A percentile compares a stretch with the other conserved stretches of the same genome.
These are phyloP conservation scores for Irpex sp. DNA, from an alignment of 1,284 basidiomycete genomes.

Conservation along the genomic window DNA sequence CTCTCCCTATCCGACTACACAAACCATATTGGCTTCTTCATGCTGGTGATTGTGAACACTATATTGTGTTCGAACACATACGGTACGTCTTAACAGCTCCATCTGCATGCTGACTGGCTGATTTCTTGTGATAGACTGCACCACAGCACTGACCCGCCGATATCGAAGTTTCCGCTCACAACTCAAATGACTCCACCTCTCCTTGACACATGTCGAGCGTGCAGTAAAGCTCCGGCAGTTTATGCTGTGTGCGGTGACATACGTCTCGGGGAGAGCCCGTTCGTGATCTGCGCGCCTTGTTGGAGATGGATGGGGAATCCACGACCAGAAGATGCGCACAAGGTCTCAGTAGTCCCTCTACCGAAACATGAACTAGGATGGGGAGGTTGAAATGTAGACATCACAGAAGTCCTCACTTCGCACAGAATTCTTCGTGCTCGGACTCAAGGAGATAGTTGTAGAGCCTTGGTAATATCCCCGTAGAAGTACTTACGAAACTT, in stretches of 20 bases:
- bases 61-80: conserved; percentile 65
- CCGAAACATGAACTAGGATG: conserved; percentile 38
- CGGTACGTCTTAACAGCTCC: conserved; percentile 37
- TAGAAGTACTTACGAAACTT: too few relatives aligned
- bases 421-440: too few relatives aligned
- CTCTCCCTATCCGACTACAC: conserved; percentile 54
- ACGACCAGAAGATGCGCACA: conserved; percentile 28
- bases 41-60: conserved; percentile 76
- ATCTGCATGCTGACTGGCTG: not conserved
- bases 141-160: conserved; percentile 46
- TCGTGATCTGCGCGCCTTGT: conserved; percentile 62
- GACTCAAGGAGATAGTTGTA: too few relatives aligned
- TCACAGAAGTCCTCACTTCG: too few relatives aligned
- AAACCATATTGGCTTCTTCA: conserved; percentile 80
- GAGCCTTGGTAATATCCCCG: too few relatives aligned
- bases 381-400: conserved; percentile 9
- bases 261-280: conserved; percentile 71
- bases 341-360: conserved; percentile 47
- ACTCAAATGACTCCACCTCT: conserved; percentile 57
- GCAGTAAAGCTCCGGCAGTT: conserved; percentile 61
- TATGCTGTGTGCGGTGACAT: conserved; percentile 63
- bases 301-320: conserved; percentile 65
- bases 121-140: conserved; percentile 39
- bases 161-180: conserved; percentile 57
- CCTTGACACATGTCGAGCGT: conserved; percentile 59